A percentile compares a stretch with the other conserved stretches of the same genome.
Conservation (phyloP, 2,329 filamentous ascomycete genomes). For the Paecilomyces variotii region DNA sequence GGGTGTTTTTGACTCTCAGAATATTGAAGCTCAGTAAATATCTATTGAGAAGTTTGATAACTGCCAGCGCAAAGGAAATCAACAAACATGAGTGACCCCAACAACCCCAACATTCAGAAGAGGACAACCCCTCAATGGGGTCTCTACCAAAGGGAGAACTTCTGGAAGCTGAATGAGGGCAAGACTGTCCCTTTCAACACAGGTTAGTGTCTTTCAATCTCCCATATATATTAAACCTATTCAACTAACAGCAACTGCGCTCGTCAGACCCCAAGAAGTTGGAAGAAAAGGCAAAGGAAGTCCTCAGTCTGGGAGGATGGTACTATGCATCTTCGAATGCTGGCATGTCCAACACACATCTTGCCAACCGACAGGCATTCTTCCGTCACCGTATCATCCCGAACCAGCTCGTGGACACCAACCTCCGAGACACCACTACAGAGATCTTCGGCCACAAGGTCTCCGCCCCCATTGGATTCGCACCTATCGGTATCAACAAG, state of each 20-base stretch:
- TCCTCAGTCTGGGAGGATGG: conserved; percentile 52
- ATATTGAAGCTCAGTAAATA: background rate
- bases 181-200: conserved; percentile 46
- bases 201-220: conserved; percentile 18
- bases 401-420: conserved; percentile 54
- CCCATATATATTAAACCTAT: background rate
- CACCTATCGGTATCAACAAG: conserved; percentile 58
- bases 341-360: conserved; percentile 36
- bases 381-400: conserved; percentile 57
- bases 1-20: background rate
- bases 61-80: background rate
- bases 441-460: conserved; percentile 54
- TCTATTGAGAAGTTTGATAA: background rate
- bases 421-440: conserved; percentile 46
- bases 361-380: conserved; percentile 56
- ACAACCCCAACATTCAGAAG: conserved; percentile 44
- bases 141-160: conserved; percentile 48
- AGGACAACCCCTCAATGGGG: conserved; percentile 48
- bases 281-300: conserved; percentile 50
- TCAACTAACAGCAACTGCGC: background rate
- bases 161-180: conserved; percentile 47
- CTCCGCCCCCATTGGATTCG: conserved; percentile 55
- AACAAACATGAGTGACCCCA: conserved; percentile 34
- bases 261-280: conserved; percentile 45
- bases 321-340: conserved; percentile 33